Percentiles rank a stretch among this genome's conserved stretches.
These are phyloP conservation scores for Hypomontagnella submonticulosa DNA, from an alignment of 495 filamentous ascomycete species.

Conservation along the genomic window DNA sequence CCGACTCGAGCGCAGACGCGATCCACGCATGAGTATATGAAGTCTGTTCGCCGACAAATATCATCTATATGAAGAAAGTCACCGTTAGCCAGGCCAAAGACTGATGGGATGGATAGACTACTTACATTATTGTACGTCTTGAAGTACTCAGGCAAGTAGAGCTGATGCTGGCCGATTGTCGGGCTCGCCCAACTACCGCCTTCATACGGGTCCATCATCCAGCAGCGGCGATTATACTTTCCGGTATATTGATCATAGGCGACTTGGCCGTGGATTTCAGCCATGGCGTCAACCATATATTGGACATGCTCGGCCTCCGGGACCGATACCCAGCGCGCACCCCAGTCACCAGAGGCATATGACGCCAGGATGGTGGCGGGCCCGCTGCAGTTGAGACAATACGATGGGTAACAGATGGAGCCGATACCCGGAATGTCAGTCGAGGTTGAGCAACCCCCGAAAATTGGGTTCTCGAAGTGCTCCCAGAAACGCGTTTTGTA, in stretches of 20 bases:
- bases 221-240: conserved; percentile 68
- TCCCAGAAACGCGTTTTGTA: conserved; percentile 77
- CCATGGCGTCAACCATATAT: conserved; percentile 66
- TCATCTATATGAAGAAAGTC: conserved; percentile 51
- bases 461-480: conserved; percentile 67
- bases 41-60: conserved; percentile 78
- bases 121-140: conserved; percentile 69
- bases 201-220: conserved; percentile 65
- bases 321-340: conserved; percentile 57
- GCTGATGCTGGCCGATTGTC: conserved; percentile 67
- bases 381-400: conserved; percentile 69
- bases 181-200: conserved; percentile 68
- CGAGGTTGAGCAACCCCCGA: conserved; percentile 67
- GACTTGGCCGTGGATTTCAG: conserved; percentile 68
- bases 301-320: conserved; percentile 65
- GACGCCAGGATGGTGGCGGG: conserved; percentile 71
- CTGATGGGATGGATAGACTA: background rate
- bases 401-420: conserved; percentile 71
- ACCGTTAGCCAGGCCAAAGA: background rate
- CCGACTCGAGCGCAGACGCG: conserved; percentile 72
- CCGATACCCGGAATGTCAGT: conserved; percentile 69
- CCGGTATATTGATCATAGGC: conserved; percentile 68
- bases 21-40: conserved; percentile 82
- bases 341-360: conserved; percentile 61
- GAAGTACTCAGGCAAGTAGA: conserved; percentile 76